Percentiles rank a stretch among this genome's conserved stretches.
These are phyloP conservation scores for Globisporangium mamillatum DNA, from an alignment of 352 stramenopile species.

Conservation along the genomic window DNA sequence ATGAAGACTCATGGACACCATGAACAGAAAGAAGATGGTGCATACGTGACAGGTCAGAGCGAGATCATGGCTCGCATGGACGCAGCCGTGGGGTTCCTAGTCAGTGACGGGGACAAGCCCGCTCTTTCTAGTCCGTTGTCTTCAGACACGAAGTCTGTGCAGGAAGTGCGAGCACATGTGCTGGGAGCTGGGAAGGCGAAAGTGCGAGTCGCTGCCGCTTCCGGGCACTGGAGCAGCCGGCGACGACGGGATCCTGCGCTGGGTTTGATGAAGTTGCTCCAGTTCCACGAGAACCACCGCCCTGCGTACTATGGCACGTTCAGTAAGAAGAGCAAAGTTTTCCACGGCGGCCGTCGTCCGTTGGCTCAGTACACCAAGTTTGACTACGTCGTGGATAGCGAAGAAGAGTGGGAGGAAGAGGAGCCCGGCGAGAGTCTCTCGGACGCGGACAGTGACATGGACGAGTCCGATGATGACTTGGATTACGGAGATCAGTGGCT, in stretches of 20 bases:
- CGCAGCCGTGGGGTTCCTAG: slow-evolving; percentile 28
- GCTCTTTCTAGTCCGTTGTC: not conserved
- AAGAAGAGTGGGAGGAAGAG: slow-evolving; percentile 89
- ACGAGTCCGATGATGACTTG: slow-evolving; percentile 75
- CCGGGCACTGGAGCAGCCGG: slow-evolving; percentile 46
- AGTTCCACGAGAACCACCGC: slow-evolving; percentile 84
- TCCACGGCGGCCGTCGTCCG: slow-evolving; percentile 64
- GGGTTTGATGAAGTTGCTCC: slow-evolving; percentile 81
- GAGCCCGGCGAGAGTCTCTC: slow-evolving; percentile 83
- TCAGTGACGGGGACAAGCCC: not conserved
- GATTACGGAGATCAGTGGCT: slow-evolving; percentile 86
- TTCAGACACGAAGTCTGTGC: slow-evolving; percentile 7
- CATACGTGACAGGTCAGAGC: slow-evolving; percentile 1
- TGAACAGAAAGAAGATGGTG: slow-evolving; percentile 5
- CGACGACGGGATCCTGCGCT: slow-evolving; percentile 53
- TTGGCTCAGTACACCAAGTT: slow-evolving; percentile 59
- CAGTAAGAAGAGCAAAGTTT: slow-evolving; percentile 43
- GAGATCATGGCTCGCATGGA: slow-evolving; percentile 61
- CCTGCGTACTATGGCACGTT: slow-evolving; percentile 83
- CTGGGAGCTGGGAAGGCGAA: slow-evolving; percentile 15
- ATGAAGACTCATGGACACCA: not conserved
- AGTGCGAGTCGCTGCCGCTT: slow-evolving; percentile 19
- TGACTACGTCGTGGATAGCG: slow-evolving; percentile 81
- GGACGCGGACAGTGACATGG: slow-evolving; percentile 61
- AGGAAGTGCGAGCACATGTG: slow-evolving; percentile 12